phyloP scores from a whole-genome alignment of 805 yeast species.

The Candida stauntonica region DNA sequence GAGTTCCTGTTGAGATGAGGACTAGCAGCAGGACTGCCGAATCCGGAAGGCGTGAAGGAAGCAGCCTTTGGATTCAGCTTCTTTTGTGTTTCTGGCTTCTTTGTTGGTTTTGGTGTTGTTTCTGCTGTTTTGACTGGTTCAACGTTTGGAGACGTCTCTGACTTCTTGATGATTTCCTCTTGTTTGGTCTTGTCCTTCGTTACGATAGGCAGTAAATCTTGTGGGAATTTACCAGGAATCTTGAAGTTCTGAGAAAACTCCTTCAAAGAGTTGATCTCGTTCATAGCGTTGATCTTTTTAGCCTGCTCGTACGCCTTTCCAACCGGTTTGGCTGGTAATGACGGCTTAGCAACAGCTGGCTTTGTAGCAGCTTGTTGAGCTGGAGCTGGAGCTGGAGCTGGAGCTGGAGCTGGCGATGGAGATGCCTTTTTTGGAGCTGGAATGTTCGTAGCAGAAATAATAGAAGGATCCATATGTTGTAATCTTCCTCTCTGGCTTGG shows the following conservation, averaged over 20 bases:
- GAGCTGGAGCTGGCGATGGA: slow-evolving; percentile 5
- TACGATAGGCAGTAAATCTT: slow-evolving; percentile 62
- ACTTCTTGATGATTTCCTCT: slow-evolving; percentile 45
- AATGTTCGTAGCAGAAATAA: slow-evolving; percentile 44
- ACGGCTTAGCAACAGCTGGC: slow-evolving; percentile 28
- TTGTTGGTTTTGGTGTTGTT: neutral
- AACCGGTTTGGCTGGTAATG: slow-evolving; percentile 22
- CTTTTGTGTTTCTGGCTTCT: slow-evolving; percentile 3
- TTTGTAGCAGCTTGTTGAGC: slow-evolving; percentile 5
- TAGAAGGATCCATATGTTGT: slow-evolving; percentile 58
- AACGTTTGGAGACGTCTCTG: slow-evolving; percentile 22
- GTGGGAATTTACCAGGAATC: slow-evolving; percentile 48
- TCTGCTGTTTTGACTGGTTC: slow-evolving; percentile 7
- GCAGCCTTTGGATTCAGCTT: slow-evolving; percentile 69
- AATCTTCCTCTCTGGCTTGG: slow-evolving; percentile 50
- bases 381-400: slow-evolving; percentile 4
- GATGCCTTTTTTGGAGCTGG: slow-evolving; percentile 1
- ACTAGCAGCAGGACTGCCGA: slow-evolving; percentile 15
- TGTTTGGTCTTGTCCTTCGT: slow-evolving; percentile 65
- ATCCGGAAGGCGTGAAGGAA: slow-evolving; percentile 18
- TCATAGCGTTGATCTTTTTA: slow-evolving; percentile 45
- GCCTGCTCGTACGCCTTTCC: slow-evolving; percentile 9
- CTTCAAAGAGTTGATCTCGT: slow-evolving; percentile 64
- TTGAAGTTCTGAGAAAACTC: slow-evolving; percentile 82
- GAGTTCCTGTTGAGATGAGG: slow-evolving; percentile 21